These are phyloP conservation scores for Umbelopsis isabellina DNA, from an alignment of 192 early-diverging fungal genomes.

Conservation along the genomic window DNA sequence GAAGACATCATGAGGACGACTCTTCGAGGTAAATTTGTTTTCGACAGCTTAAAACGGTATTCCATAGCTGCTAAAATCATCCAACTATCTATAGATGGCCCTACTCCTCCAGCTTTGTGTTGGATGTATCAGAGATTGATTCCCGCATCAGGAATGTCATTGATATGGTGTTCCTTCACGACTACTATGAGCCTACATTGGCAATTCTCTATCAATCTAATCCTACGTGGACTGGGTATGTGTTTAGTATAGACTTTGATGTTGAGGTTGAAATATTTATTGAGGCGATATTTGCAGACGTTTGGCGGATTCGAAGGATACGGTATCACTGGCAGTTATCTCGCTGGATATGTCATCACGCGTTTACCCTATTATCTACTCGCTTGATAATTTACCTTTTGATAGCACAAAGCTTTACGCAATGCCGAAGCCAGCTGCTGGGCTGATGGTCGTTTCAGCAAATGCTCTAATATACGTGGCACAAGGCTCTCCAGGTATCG, in stretches of 20 bases:
- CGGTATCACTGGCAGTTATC: conserved; percentile 59
- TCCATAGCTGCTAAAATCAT: background rate
- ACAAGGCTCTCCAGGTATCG: conserved; percentile 81
- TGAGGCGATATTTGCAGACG: background rate
- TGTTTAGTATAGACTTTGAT: conserved; percentile 9
- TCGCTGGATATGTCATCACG: conserved; percentile 82
- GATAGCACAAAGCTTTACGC: conserved; percentile 73
- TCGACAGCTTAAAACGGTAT: background rate
- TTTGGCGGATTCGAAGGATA: conserved; percentile 36
- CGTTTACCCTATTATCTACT: conserved; percentile 82
- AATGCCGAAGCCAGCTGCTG: conserved; percentile 84
- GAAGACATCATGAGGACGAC: conserved; percentile 57
- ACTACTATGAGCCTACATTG: conserved; percentile 92
- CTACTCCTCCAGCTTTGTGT: conserved; percentile 73
- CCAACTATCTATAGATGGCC: conserved; percentile 53
- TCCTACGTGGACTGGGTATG: conserved; percentile 87
- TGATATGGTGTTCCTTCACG: conserved; percentile 90
- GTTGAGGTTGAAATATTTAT: background rate
- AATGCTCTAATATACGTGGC: conserved; percentile 86
- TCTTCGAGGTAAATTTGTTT: conserved; percentile 48
- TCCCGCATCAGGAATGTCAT: conserved; percentile 74
- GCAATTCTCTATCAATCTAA: conserved; percentile 89
- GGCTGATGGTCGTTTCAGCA: conserved; percentile 77
- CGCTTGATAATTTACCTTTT: conserved; percentile 78
- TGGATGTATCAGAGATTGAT: conserved; percentile 63